Conservation (phyloP, 2,329 filamentous ascomycete genomes). For the Venturia oleaginea region DNA sequence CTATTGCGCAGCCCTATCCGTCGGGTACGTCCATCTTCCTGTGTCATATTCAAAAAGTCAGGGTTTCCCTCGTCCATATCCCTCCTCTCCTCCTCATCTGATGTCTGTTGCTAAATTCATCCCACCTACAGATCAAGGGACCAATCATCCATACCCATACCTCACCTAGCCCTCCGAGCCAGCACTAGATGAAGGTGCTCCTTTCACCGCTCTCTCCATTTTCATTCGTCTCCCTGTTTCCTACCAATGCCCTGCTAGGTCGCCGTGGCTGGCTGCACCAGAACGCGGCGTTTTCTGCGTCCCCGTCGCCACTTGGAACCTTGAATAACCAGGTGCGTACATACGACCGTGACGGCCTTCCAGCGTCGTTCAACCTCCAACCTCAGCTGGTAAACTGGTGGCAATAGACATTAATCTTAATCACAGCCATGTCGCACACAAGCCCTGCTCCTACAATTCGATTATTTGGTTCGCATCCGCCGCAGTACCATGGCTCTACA, state of each 20-base stretch:
- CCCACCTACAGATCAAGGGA: background rate
- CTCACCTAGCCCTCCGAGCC: background rate
- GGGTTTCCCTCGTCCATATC: background rate
- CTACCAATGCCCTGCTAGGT: background rate
- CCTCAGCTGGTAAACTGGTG: constrained; percentile 1
- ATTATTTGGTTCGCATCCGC: constrained; percentile 9
- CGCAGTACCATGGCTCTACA: constrained; percentile 7
- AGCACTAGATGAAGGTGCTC: background rate
- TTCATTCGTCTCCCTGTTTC: background rate
- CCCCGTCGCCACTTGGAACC: background rate
- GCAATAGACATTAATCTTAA: background rate
- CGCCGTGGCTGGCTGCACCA: constrained; percentile 3
- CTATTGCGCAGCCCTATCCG: constrained; percentile 4
- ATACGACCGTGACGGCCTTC: background rate
- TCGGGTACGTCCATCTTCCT: background rate
- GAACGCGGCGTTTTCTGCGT: constrained; percentile 3
- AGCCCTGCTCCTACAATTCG: constrained; percentile 10
- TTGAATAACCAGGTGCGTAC: background rate
- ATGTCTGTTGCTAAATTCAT: background rate
- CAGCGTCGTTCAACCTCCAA: background rate
- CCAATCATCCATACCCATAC: background rate
- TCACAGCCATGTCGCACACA: constrained; percentile 6
- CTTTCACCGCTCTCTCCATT: background rate
- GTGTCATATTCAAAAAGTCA: constrained; percentile 1
- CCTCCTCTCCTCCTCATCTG: background rate